These are phyloP conservation scores for Talaromyces sp. DNA, from an alignment of 2,329 filamentous ascomycete genomes.

Conservation along the genomic window DNA sequence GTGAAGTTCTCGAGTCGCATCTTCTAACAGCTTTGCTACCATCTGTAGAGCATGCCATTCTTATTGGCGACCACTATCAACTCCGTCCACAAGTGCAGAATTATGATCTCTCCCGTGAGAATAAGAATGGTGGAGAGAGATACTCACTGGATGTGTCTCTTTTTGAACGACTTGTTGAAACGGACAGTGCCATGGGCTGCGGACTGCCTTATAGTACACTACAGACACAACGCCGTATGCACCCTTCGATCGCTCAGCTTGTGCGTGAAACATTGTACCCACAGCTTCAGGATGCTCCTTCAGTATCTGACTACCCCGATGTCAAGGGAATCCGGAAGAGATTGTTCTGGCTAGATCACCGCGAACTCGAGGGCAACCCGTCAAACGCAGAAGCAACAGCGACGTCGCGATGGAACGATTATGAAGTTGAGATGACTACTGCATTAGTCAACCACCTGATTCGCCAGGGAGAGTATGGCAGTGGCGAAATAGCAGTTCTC, in stretches of 20 bases:
- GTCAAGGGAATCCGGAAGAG: conserved; percentile 48
- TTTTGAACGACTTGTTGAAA: conserved; percentile 51
- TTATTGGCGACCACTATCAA: conserved; percentile 46
- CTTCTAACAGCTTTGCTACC: conserved; percentile 41
- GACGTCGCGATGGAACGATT: conserved; percentile 48
- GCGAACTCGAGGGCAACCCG: conserved; percentile 35
- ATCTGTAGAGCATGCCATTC: conserved; percentile 41
- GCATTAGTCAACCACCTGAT: conserved; percentile 64
- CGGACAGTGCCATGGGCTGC: conserved; percentile 19
- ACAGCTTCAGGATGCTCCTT: conserved; percentile 49
- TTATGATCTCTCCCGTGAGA: conserved; percentile 35
- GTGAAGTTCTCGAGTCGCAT: conserved; percentile 43
- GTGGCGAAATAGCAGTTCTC: conserved; percentile 64
- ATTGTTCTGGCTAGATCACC: conserved; percentile 54
- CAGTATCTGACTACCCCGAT: conserved; percentile 35
- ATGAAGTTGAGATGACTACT: conserved; percentile 61
- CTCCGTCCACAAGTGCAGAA: conserved; percentile 41
- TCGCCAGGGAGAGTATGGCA: conserved; percentile 59
- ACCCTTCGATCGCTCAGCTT: conserved; percentile 58
- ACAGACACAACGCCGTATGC: conserved; percentile 63
- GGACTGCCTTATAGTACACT: conserved; percentile 44
- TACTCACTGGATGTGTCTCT: conserved; percentile 50
- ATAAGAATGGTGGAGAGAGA: conserved; percentile 28
- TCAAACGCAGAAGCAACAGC: conserved; percentile 26
- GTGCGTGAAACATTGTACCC: conserved; percentile 59